Evolutionary conservation across 805 yeast species (phyloP).

Genomic region (Kurtzmaniella cleridarum): DNA sequence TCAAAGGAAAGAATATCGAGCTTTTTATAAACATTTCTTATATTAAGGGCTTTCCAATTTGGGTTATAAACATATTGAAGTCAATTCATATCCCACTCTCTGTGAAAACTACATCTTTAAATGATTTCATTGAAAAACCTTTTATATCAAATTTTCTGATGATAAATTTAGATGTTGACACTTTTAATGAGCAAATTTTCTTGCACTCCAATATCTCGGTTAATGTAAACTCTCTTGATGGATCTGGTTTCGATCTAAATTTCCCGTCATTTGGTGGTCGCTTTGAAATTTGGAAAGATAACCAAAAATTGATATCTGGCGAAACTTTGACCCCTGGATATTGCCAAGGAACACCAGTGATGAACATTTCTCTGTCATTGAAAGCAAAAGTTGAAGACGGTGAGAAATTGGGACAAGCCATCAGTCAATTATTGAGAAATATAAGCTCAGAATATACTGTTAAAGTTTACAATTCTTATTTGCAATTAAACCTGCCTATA

Average conservation of each 20-base stretch:
- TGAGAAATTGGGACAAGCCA: no score
- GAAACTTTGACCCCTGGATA: no score
- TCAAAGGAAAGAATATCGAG: slow-evolving; percentile 1
- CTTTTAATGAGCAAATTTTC: background rate
- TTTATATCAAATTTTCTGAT: background rate
- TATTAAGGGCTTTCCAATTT: background rate
- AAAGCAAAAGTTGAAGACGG: no score
- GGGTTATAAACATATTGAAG: slow-evolving; percentile 1
- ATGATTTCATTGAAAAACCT: background rate
- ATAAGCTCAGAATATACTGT: no score
- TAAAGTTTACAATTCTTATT: no score
- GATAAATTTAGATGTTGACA: background rate
- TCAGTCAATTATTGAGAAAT: no score
- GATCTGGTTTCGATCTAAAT: background rate
- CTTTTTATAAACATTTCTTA: no score
- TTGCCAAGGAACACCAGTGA: no score
- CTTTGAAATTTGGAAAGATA: background rate
- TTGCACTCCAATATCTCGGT: background rate
- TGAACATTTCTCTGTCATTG: no score
- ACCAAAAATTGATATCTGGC: no score
- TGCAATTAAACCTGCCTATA: no score
- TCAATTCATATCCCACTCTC: slow-evolving; percentile 1
- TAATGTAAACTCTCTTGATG: background rate
- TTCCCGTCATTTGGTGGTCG: background rate
- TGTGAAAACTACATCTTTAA: background rate